phyloP scores from a whole-genome alignment of 305 asterid genomes.

The Fraxinus angustifolia region DNA sequence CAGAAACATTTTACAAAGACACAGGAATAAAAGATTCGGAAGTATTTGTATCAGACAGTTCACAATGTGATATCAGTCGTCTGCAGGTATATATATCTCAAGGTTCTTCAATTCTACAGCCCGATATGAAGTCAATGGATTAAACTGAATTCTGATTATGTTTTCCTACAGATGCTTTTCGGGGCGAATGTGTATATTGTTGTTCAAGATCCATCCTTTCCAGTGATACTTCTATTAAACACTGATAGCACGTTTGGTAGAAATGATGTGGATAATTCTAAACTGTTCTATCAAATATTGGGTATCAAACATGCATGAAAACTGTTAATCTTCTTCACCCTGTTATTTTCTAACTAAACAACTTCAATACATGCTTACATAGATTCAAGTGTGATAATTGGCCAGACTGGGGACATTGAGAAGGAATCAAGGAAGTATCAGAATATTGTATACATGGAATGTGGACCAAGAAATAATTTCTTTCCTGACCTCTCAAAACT shows the following conservation, averaged over 20 bases:
- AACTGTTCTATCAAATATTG: neutral
- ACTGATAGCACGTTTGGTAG: neutral
- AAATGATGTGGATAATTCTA: neutral
- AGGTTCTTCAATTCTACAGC: neutral
- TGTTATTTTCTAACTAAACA: neutral
- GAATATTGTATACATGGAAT: no score
- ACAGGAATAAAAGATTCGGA: constrained; percentile 51
- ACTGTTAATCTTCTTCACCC: neutral
- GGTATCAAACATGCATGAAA: neutral
- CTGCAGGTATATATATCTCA: constrained; percentile 50
- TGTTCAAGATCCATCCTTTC: constrained; percentile 80
- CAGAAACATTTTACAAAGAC: constrained; percentile 50
- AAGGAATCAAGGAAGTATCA: no score
- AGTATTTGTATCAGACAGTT: constrained; percentile 80
- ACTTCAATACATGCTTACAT: constrained; percentile 56
- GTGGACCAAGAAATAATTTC: no score
- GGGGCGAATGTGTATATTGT: constrained; percentile 73
- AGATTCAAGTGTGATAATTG: constrained; percentile 75
- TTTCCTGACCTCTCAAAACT: no score
- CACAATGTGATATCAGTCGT: constrained; percentile 83
- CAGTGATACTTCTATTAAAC: constrained; percentile 37
- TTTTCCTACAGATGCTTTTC: constrained; percentile 60
- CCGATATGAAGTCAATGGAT: neutral
- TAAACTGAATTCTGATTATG: neutral
- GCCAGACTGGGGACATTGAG: no score